Evolutionary conservation across 371 early-diverging fungal genomes (phyloP), one percentile per base, ranked within the genome.

Genomic region (Rhizopus sp.): DNA sequence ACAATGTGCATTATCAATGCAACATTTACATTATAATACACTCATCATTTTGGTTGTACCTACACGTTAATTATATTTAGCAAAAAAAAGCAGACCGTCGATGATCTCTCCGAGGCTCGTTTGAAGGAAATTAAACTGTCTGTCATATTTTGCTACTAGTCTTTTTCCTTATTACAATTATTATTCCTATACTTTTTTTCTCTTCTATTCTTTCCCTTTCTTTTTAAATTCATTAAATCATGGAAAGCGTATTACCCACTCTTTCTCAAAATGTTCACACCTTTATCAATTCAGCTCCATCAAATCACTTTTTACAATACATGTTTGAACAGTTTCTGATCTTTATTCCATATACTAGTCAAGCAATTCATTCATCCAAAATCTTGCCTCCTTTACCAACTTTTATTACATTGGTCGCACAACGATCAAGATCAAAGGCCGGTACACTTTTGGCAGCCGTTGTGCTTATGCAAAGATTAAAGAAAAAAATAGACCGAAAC

Each of bases 401-500:
- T 16, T 88, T 88, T 63, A 80, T 88, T 30, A 67, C 73, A 13
- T 62, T 80, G 16, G 54, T 88, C 3, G 83, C 82, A 7, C 53
- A 70, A 34, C 70, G 80, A 34, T 87, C 89, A 16, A 68, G 69
- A 23, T 80, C 82, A 31, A 72, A 77, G 30, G 69, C 82, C 0
- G 87, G 85, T 9, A 87, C 88, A 6, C 70, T 88, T 12, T 71
- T 88, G 17, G 78, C 81, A 31, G 77, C 84, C 2, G 58, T 88
- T 3, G 83, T 87, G 3, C 80, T 85, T 58, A 63, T 87, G 23
- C 80, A 80, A 30, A 78, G 86, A 13, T 53, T 86, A 44, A 72
- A 75, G 45, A 64, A 66, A 38, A 72, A 76, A 17, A 64, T 88
- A 30, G 78, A 84, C 33, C 47, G 54, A 15, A 46, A 17, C 1